Conservation (phyloP, 1,284 basidiomycete species). For the Rhodotorula sp. region DNA sequence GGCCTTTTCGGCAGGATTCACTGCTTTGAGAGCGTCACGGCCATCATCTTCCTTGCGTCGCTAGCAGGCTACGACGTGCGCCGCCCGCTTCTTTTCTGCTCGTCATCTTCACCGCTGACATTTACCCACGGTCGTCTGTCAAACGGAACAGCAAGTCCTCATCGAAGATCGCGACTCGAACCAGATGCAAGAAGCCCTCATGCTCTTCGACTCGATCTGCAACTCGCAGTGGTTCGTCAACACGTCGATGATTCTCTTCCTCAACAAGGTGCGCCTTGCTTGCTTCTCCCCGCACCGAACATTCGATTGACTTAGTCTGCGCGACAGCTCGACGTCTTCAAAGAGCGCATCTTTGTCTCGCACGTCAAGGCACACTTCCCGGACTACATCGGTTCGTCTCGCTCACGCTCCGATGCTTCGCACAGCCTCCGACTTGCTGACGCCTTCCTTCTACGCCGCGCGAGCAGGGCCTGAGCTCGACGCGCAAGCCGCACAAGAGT, state of each 20-base stretch:
- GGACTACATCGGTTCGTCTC: constrained; percentile 49
- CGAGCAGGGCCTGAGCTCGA: constrained; percentile 54
- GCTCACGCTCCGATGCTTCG: too few species aligned
- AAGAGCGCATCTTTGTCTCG: constrained; percentile 74
- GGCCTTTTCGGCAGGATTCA: constrained; percentile 49
- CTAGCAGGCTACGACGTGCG: constrained; percentile 44
- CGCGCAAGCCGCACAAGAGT: constrained; percentile 74
- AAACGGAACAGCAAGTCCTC: constrained; percentile 41
- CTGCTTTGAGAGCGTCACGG: constrained; percentile 54
- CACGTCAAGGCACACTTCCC: constrained; percentile 84
- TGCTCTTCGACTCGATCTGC: constrained; percentile 52
- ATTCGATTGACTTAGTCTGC: constrained; percentile 2
- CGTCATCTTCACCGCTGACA: background rate
- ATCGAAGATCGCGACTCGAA: constrained; percentile 55
- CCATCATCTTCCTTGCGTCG: constrained; percentile 52
- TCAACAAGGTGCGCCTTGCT: constrained; percentile 59
- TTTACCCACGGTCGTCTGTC: background rate
- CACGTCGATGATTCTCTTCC: constrained; percentile 44
- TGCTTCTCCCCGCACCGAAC: too few species aligned
- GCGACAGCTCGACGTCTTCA: constrained; percentile 67
- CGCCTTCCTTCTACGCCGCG: too few species aligned
- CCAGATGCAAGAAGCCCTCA: constrained; percentile 53
- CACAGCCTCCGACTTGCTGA: background rate
- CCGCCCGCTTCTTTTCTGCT: too few species aligned
- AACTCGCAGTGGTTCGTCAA: constrained; percentile 43